These are phyloP conservation scores for Coprinopsis cinerea DNA, from an alignment of 768 basidiomycete genomes.

Conservation along the genomic window DNA sequence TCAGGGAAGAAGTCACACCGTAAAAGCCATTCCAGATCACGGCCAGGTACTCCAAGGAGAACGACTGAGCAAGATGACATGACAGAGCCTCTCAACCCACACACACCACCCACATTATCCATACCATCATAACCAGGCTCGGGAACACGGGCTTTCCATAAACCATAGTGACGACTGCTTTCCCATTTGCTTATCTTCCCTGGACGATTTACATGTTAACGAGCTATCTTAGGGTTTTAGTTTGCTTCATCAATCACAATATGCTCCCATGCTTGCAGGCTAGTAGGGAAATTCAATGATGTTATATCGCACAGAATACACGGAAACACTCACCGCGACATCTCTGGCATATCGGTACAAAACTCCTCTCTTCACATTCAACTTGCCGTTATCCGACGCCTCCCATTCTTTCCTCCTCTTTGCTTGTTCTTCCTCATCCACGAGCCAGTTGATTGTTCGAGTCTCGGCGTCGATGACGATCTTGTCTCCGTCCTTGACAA, in stretches of 20 bases:
- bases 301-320: not conserved
- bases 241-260: slow-evolving; percentile 55
- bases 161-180: not conserved
- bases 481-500: slow-evolving; percentile 77
- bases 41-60: not conserved
- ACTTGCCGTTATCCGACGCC: slow-evolving; percentile 51
- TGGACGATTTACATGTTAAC: too few relatives aligned
- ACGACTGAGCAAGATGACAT: slow-evolving; percentile 3
- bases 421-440: slow-evolving; percentile 60
- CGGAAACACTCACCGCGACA: slow-evolving; percentile 62
- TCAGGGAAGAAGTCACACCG: not conserved
- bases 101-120: not conserved
- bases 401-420: slow-evolving; percentile 64
- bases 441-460: slow-evolving; percentile 66
- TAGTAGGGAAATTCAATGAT: slow-evolving; percentile 24
- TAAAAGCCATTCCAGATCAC: slow-evolving; percentile 3
- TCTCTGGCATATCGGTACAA: slow-evolving; percentile 79
- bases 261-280: slow-evolving; percentile 81
- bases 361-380: slow-evolving; percentile 70
- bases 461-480: slow-evolving; percentile 68
- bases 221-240: not conserved
- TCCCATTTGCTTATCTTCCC: not conserved
- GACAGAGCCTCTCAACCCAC: slow-evolving; percentile 5
- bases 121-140: not conserved
- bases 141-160: not conserved